phyloP scores from a whole-genome alignment of 2,329 filamentous ascomycete genomes.

The Sarocladium strictum region DNA sequence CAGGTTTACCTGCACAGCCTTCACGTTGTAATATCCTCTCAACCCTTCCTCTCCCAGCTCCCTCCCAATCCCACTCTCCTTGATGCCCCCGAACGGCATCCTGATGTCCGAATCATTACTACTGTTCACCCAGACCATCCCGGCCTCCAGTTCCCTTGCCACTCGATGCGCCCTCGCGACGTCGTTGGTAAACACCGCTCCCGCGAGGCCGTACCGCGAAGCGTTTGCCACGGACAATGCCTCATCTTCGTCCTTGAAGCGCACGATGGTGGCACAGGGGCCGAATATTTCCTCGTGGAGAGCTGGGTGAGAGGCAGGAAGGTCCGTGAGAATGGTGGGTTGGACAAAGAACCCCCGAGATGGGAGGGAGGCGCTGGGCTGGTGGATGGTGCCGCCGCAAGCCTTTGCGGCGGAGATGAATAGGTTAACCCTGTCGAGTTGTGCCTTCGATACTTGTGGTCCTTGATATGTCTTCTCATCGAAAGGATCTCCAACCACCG shows the following conservation, averaged over 20 bases:
- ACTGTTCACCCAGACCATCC: conserved; percentile 38
- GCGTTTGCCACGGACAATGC: conserved; percentile 26
- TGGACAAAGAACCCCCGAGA: conserved; percentile 21
- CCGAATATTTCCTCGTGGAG: conserved; percentile 27
- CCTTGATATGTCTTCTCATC: conserved; percentile 59
- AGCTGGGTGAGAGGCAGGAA: conserved; percentile 16
- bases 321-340: conserved; percentile 23
- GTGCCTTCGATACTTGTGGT: conserved; percentile 58
- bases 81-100: conserved; percentile 26
- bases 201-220: conserved; percentile 48
- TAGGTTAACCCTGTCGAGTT: conserved; percentile 58
- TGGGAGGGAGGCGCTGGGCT: conserved; percentile 13
- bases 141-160: conserved; percentile 46
- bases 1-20: conserved; percentile 25
- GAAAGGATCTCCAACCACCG: conserved; percentile 60
- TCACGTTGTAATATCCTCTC: conserved; percentile 21
- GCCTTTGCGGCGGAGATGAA: conserved; percentile 60
- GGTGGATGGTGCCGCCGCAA: conserved; percentile 50
- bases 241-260: conserved; percentile 23
- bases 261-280: conserved; percentile 20
- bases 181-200: conserved; percentile 49
- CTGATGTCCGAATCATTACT: conserved; percentile 25
- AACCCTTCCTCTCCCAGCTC: conserved; percentile 25
- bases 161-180: conserved; percentile 33
- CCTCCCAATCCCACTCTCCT: conserved; percentile 25